Conservation (phyloP, 2,329 filamentous ascomycete genomes). For the Ascochyta koolunga region DNA sequence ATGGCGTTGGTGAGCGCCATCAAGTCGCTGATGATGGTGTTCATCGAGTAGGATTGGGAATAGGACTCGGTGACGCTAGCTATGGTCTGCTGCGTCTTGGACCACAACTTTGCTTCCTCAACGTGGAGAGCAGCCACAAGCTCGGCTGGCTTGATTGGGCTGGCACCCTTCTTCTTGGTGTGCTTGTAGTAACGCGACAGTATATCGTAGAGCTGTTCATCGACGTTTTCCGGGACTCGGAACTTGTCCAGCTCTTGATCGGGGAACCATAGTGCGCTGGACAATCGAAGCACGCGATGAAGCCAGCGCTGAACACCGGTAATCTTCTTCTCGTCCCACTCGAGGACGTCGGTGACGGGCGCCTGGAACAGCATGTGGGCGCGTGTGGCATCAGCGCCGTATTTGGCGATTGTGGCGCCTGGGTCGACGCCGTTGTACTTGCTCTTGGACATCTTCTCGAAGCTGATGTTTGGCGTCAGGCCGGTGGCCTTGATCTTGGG, state of each 20-base stretch:
- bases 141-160: background rate
- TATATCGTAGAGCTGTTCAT: constrained; percentile 29
- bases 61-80: constrained; percentile 71
- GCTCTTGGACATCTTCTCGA: constrained; percentile 94
- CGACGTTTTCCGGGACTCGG: constrained; percentile 28
- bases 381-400: constrained; percentile 82
- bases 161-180: background rate
- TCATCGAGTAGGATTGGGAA: constrained; percentile 74
- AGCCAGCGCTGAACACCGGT: constrained; percentile 83
- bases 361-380: constrained; percentile 91
- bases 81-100: constrained; percentile 71
- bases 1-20: constrained; percentile 77
- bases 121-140: constrained; percentile 21
- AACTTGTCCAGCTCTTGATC: constrained; percentile 32
- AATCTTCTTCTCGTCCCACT: constrained; percentile 88
- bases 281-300: constrained; percentile 66
- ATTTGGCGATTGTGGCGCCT: constrained; percentile 69
- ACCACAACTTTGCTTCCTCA: constrained; percentile 61
- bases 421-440: constrained; percentile 93
- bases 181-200: constrained; percentile 9
- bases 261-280: constrained; percentile 31
- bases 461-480: constrained; percentile 66
- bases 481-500: constrained; percentile 70
- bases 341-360: constrained; percentile 79
- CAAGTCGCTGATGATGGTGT: constrained; percentile 82